A percentile compares a stretch with the other conserved stretches of the same genome.
Evolutionary conservation across 1,139 yeast genomes (phyloP).

Genomic region (Candida tropicalis): DNA sequence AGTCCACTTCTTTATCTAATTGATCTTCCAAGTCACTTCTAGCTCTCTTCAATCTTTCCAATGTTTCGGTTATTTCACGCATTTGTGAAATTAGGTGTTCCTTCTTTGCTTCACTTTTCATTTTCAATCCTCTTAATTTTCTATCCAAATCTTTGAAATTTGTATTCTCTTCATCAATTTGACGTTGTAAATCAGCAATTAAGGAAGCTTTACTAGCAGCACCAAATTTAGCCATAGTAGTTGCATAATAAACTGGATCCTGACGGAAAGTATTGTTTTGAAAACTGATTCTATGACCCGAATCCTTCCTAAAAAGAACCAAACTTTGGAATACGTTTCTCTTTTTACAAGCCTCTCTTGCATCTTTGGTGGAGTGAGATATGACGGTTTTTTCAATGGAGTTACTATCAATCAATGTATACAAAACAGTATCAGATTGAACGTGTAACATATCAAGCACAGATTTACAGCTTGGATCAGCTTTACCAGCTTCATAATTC

Average conservation of each 20-base stretch:
- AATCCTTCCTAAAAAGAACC: constrained; percentile 42
- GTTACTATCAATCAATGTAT: constrained; percentile 65
- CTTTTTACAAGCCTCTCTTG: constrained; percentile 38
- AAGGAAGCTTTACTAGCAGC: constrained; percentile 22
- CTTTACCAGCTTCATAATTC: constrained; percentile 43
- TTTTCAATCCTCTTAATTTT: constrained; percentile 18
- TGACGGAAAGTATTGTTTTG: constrained; percentile 49
- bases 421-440: constrained; percentile 54
- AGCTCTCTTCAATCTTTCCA: constrained; percentile 20
- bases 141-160: constrained; percentile 21
- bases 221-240: constrained; percentile 34
- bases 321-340: constrained; percentile 50
- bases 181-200: constrained; percentile 20
- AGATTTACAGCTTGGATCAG: constrained; percentile 36
- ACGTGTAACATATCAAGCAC: constrained; percentile 64
- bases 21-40: constrained; percentile 28
- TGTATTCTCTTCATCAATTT: constrained; percentile 19
- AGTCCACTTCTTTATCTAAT: constrained; percentile 38
- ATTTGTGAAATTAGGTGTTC: constrained; percentile 19
- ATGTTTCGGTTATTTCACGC: constrained; percentile 17
- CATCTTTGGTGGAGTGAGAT: constrained; percentile 52
- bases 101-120: constrained; percentile 18
- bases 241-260: constrained; percentile 57
- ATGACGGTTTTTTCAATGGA: constrained; percentile 63
- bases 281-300: constrained; percentile 46